Evolutionary conservation across 169 alveolate genomes (phyloP).

Genomic region (Plasmodium cynomolgi): DNA sequence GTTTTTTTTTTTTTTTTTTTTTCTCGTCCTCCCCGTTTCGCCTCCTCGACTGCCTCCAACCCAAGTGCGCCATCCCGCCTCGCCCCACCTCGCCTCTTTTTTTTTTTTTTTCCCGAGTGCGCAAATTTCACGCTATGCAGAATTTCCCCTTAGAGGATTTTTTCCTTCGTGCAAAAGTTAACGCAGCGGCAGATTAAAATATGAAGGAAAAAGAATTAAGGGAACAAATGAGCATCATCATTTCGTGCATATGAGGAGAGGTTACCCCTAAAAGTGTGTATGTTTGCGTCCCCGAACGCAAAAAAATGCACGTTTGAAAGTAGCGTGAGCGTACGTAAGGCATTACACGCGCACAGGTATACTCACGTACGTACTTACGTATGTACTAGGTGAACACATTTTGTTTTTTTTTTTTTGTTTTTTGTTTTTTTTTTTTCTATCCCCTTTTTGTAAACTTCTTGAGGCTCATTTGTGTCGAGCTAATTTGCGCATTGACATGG

Average conservation of each 20-base stretch:
- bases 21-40: background rate
- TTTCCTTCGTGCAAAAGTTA: background rate
- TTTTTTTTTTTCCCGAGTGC: background rate
- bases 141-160: background rate
- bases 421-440: background rate
- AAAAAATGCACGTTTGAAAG: background rate
- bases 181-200: background rate
- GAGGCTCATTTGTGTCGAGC: background rate
- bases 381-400: background rate
- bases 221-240: background rate
- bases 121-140: background rate
- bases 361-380: background rate
- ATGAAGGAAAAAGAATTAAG: background rate
- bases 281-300: background rate
- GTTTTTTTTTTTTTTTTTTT: background rate
- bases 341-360: background rate
- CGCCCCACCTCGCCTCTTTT: background rate
- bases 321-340: background rate
- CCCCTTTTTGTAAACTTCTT: background rate
- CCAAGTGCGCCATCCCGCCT: background rate
- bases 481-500: background rate
- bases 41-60: background rate
- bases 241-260: background rate
- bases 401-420: background rate
- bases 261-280: background rate